These are phyloP conservation scores for Saturnispora zaruensis DNA, from an alignment of 805 yeast genomes.

Conservation along the genomic window DNA sequence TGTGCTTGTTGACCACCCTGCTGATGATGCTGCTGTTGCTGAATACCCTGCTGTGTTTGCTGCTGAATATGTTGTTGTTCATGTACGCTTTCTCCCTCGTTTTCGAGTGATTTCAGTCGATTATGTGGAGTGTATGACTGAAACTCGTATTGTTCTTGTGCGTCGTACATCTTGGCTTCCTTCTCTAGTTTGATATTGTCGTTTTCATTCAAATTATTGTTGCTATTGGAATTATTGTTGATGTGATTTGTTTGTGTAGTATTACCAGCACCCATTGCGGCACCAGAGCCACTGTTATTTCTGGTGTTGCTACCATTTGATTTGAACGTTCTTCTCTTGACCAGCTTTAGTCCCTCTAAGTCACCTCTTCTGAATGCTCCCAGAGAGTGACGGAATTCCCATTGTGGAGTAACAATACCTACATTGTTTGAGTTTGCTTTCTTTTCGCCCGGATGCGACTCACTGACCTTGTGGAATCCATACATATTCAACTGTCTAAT, in stretches of 20 bases:
- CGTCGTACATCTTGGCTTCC: neutral
- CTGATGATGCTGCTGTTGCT: conserved; percentile 6
- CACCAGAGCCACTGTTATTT: neutral
- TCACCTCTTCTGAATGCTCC: conserved; percentile 78
- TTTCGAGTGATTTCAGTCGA: neutral
- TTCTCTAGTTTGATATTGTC: neutral
- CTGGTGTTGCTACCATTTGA: neutral
- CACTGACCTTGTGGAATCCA: conserved; percentile 69
- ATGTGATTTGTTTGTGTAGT: conserved; percentile 6
- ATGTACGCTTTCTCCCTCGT: conserved; percentile 2
- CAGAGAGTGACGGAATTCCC: conserved; percentile 89
- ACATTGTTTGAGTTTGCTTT: neutral
- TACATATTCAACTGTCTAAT: conserved; percentile 77
- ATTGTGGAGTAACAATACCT: conserved; percentile 22
- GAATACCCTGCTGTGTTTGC: conserved; percentile 10
- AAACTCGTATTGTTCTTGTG: neutral
- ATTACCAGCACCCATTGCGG: neutral
- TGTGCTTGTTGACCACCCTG: conserved; percentile 7
- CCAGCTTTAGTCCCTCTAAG: conserved; percentile 57
- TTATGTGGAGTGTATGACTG: conserved; percentile 9
- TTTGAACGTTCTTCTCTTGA: conserved; percentile 61
- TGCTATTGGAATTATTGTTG: neutral
- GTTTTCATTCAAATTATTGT: neutral
- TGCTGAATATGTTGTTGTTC: conserved; percentile 12
- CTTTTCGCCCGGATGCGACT: neutral